Percentiles rank a stretch among this genome's conserved stretches.
phyloP scores from a whole-genome alignment of 805 yeast genomes.

The Metschnikowia drakensbergensis region DNA sequence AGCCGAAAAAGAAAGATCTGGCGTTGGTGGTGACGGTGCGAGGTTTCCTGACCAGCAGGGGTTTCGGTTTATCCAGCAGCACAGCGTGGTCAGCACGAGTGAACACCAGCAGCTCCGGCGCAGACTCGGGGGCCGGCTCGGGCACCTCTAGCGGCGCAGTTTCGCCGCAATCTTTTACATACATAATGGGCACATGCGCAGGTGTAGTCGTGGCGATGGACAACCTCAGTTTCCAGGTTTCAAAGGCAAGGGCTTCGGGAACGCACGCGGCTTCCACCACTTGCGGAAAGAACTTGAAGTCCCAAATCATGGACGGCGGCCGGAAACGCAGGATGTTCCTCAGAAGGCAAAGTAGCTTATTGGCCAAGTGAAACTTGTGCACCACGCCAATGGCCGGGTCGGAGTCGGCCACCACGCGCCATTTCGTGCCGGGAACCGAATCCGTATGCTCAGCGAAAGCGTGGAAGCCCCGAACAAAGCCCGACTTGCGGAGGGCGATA shows the following conservation, averaged over 20 bases:
- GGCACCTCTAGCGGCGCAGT: background rate
- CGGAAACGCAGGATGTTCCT: slow-evolving; percentile 1
- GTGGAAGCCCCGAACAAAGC: slow-evolving; percentile 5
- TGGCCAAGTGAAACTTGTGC: slow-evolving; percentile 23
- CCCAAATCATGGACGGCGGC: slow-evolving; percentile 12
- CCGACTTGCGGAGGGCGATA: slow-evolving; percentile 5
- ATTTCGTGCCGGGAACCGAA: slow-evolving; percentile 22
- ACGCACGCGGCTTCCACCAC: slow-evolving; percentile 6
- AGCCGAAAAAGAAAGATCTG: slow-evolving; percentile 1
- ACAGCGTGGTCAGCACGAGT: slow-evolving; percentile 6
- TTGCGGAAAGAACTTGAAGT: slow-evolving; percentile 15
- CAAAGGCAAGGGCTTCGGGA: slow-evolving; percentile 5
- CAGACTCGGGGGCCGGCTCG: background rate
- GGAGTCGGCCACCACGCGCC: slow-evolving; percentile 18
- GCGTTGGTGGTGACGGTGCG: background rate
- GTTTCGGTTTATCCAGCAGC: background rate
- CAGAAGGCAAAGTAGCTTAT: slow-evolving; percentile 21
- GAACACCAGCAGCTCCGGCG: slow-evolving; percentile 1
- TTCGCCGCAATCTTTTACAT: slow-evolving; percentile 10
- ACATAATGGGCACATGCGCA: slow-evolving; percentile 12
- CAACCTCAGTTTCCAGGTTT: slow-evolving; percentile 17
- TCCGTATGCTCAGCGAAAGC: background rate
- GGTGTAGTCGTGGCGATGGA: slow-evolving; percentile 8
- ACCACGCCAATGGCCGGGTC: slow-evolving; percentile 13
- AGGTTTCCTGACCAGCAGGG: slow-evolving; percentile 4